phyloP scores from a whole-genome alignment of 1,139 yeast genomes.

The Debaryomyces sp. region DNA sequence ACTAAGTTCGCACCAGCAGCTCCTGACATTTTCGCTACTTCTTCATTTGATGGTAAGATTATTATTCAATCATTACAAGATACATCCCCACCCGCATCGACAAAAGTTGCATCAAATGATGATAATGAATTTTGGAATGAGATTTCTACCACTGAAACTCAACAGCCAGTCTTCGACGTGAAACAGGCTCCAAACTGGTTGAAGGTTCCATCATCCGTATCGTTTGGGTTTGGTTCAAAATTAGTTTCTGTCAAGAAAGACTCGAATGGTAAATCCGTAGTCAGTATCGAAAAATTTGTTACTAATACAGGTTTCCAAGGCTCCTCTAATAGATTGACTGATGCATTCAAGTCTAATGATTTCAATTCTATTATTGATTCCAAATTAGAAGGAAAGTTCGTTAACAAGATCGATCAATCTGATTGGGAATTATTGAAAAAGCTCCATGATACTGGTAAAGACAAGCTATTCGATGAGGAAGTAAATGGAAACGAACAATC shows the following conservation, averaged over 20 bases:
- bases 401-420: slow-evolving; percentile 49
- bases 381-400: slow-evolving; percentile 43
- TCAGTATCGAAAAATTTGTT: slow-evolving; percentile 54
- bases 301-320: slow-evolving; percentile 38
- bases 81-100: slow-evolving; percentile 57
- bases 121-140: slow-evolving; percentile 82
- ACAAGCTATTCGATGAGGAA: slow-evolving; percentile 31
- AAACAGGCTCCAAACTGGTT: slow-evolving; percentile 92
- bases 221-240: slow-evolving; percentile 95
- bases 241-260: slow-evolving; percentile 59
- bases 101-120: slow-evolving; percentile 52
- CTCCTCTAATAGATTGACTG: slow-evolving; percentile 51
- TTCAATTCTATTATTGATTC: slow-evolving; percentile 57
- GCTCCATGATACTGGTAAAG: slow-evolving; percentile 54
- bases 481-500: slow-evolving; percentile 19
- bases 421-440: slow-evolving; percentile 81
- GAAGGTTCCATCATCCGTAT: slow-evolving; percentile 69
- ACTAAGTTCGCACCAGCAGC: slow-evolving; percentile 83
- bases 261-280: slow-evolving; percentile 43
- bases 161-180: slow-evolving; percentile 66
- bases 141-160: slow-evolving; percentile 72
- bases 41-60: slow-evolving; percentile 90
- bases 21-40: slow-evolving; percentile 91
- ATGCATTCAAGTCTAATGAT: slow-evolving; percentile 61
- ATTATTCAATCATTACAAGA: slow-evolving; percentile 87